phyloP scores from a whole-genome alignment of 108 stramenopile species.

The Nitzschia sp. region DNA sequence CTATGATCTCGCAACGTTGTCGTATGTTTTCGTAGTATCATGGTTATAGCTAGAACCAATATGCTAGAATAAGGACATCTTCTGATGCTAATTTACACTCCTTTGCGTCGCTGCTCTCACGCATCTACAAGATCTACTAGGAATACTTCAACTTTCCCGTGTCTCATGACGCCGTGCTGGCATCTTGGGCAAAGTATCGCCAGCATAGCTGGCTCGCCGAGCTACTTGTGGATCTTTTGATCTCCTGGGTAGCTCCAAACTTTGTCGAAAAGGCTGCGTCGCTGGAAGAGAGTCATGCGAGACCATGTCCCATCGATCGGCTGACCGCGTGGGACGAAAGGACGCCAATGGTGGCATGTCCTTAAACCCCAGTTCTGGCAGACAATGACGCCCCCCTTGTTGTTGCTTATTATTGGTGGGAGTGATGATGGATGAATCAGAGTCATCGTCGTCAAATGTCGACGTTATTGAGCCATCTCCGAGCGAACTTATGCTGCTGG shows the following conservation, averaged over 20 bases:
- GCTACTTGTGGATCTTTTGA: neutral
- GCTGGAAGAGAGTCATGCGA: neutral
- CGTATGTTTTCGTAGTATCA: too few relatives aligned
- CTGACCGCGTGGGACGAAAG: neutral
- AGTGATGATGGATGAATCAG: neutral
- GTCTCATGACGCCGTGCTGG: too few relatives aligned
- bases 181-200: neutral
- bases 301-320: neutral
- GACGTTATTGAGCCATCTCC: neutral
- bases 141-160: too few relatives aligned
- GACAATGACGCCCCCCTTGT: neutral
- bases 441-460: neutral
- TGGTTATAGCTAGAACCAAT: too few relatives aligned
- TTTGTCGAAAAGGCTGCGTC: neutral
- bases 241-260: neutral
- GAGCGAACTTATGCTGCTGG: neutral
- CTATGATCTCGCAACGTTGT: too few relatives aligned
- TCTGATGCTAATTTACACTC: too few relatives aligned
- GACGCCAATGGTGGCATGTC: neutral
- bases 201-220: neutral
- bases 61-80: too few relatives aligned
- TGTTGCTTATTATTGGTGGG: neutral
- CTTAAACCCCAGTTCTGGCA: neutral
- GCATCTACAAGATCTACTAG: too few relatives aligned
- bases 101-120: too few relatives aligned